Percentiles rank a stretch among this genome's conserved stretches.
phyloP scores from a whole-genome alignment of 441 rosid species.

The Breynia disticha region DNA sequence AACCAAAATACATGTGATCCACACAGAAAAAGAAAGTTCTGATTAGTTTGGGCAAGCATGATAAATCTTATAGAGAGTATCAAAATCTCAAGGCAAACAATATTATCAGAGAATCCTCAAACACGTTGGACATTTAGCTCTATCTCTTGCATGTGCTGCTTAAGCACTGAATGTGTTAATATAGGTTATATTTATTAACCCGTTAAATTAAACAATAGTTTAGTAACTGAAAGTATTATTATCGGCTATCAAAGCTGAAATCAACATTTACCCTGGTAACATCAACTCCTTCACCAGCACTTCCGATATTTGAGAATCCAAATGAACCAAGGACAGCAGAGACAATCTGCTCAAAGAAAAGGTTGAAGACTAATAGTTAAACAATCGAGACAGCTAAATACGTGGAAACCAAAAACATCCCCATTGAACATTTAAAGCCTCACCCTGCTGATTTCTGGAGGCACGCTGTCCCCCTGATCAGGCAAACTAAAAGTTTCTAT shows the following conservation, averaged over 20 bases:
- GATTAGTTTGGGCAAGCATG: background rate
- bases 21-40: background rate
- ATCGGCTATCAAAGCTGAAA: constrained; percentile 12
- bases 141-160: too few species aligned
- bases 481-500: constrained; percentile 62
- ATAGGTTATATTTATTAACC: too few species aligned
- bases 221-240: background rate
- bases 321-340: constrained; percentile 72
- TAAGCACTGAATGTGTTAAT: too few species aligned
- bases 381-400: background rate
- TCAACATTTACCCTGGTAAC: constrained; percentile 30
- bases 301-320: constrained; percentile 42
- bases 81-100: too few species aligned
- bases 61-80: too few species aligned
- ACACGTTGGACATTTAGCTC: too few species aligned
- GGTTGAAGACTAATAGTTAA: constrained; percentile 2
- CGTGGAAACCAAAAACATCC: constrained; percentile 6
- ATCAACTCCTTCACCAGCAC: constrained; percentile 36
- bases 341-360: constrained; percentile 41
- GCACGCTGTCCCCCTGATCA: constrained; percentile 65
- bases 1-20: constrained; percentile 1
- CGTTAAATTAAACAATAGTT: background rate
- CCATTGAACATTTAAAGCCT: constrained; percentile 16
- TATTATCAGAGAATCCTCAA: too few species aligned
- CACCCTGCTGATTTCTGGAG: constrained; percentile 68